These are phyloP conservation scores for Cordyceps tenuipes DNA, from an alignment of 2,329 filamentous ascomycete genomes.

Conservation along the genomic window DNA sequence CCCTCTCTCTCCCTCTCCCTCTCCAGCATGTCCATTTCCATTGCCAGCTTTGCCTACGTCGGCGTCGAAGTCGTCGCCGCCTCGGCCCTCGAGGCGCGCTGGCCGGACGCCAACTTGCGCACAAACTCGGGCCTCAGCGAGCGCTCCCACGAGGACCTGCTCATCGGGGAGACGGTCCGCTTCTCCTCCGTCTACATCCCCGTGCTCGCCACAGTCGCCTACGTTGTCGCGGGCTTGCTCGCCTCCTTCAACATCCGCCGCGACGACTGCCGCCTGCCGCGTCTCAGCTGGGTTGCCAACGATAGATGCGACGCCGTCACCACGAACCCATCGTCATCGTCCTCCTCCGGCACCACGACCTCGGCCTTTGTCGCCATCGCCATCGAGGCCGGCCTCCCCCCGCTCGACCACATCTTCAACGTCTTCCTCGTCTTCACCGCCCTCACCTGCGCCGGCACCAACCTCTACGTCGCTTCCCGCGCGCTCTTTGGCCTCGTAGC, in stretches of 20 bases:
- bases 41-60: conserved; percentile 25
- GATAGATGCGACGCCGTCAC: neutral
- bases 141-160: conserved; percentile 10
- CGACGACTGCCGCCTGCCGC: conserved; percentile 18
- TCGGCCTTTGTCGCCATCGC: conserved; percentile 23
- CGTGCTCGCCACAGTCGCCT: conserved; percentile 19
- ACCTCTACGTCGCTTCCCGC: conserved; percentile 27
- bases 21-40: conserved; percentile 21
- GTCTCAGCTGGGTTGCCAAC: conserved; percentile 17
- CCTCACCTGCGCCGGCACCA: conserved; percentile 25
- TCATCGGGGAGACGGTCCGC: conserved; percentile 20
- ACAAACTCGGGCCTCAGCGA: conserved; percentile 9
- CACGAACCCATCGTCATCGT: neutral
- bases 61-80: conserved; percentile 26
- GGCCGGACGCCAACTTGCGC: conserved; percentile 14
- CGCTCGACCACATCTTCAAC: conserved; percentile 23
- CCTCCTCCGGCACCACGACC: conserved; percentile 3
- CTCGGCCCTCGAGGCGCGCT: conserved; percentile 23
- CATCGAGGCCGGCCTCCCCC: conserved; percentile 12
- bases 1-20: too few relatives aligned
- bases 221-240: conserved; percentile 20
- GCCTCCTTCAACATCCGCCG: conserved; percentile 19
- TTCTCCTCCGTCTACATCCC: conserved; percentile 21
- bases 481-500: conserved; percentile 25
- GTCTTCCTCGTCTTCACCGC: conserved; percentile 25